phyloP scores from a whole-genome alignment of 371 early-diverging fungal species.

The Mortierella sp. region DNA sequence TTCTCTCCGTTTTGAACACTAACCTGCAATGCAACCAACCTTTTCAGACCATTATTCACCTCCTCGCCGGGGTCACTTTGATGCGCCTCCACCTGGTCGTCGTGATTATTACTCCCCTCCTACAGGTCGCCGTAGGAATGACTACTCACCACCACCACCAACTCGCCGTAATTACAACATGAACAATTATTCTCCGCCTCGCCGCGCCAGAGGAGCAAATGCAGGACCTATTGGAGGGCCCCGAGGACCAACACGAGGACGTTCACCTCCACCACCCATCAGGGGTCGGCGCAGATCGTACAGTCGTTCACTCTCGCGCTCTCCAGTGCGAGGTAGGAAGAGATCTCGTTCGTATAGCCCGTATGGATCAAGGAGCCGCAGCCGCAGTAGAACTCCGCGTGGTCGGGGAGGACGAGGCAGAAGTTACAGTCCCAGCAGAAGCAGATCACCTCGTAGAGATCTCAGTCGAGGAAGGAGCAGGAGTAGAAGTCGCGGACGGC shows the following conservation, averaged over 20 bases:
- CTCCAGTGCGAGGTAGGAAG: slow-evolving; percentile 49
- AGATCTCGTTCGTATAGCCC: slow-evolving; percentile 48
- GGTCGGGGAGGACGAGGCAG: slow-evolving; percentile 26
- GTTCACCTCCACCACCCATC: slow-evolving; percentile 30
- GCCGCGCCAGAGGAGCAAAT: slow-evolving; percentile 28
- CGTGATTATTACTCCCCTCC: slow-evolving; percentile 38
- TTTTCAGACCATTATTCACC: slow-evolving; percentile 41
- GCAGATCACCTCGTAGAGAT: slow-evolving; percentile 34
- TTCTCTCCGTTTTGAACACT: not conserved
- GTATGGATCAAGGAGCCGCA: slow-evolving; percentile 49
- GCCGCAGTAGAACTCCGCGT: slow-evolving; percentile 26
- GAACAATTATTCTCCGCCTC: slow-evolving; percentile 24
- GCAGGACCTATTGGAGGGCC: slow-evolving; percentile 31
- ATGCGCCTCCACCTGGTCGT: slow-evolving; percentile 22
- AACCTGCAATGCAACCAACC: not conserved
- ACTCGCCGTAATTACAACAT: slow-evolving; percentile 17
- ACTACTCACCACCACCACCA: slow-evolving; percentile 32
- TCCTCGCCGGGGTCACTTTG: slow-evolving; percentile 25
- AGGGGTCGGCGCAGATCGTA: slow-evolving; percentile 32
- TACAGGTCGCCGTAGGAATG: slow-evolving; percentile 32
- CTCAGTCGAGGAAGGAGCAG: slow-evolving; percentile 29
- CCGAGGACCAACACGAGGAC: slow-evolving; percentile 31
- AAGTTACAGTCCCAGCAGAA: slow-evolving; percentile 28
- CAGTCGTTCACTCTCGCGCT: slow-evolving; percentile 41
- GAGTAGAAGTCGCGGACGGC: slow-evolving; percentile 38